phyloP scores from a whole-genome alignment of 2,329 filamentous ascomycete genomes.

The Scedosporium apiospermum region DNA sequence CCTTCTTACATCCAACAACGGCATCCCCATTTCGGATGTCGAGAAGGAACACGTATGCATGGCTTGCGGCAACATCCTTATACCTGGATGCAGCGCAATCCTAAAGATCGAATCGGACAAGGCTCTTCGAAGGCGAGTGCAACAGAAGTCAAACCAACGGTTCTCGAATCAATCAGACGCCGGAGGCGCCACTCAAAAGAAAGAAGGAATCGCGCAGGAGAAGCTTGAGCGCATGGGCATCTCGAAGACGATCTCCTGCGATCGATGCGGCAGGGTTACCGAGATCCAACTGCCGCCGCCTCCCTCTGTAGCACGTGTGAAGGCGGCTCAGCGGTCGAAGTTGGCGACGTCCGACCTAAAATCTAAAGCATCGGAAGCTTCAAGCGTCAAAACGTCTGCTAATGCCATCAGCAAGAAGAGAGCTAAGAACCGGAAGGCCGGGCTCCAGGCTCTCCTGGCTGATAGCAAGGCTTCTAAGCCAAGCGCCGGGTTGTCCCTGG shows the following conservation, averaged over 20 bases:
- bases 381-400: constrained; percentile 23
- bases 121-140: background rate
- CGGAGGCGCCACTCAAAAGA: background rate
- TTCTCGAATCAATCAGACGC: background rate
- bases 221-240: constrained; percentile 11
- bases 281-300: constrained; percentile 29
- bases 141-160: background rate
- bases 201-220: background rate
- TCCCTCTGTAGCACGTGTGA: constrained; percentile 10
- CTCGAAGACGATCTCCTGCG: constrained; percentile 34
- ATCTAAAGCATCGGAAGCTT: constrained; percentile 8
- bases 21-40: constrained; percentile 32
- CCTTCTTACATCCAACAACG: constrained; percentile 37
- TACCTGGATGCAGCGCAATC: constrained; percentile 35
- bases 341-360: constrained; percentile 8
- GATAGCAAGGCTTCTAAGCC: constrained; percentile 27
- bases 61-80: constrained; percentile 52
- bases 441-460: constrained; percentile 54
- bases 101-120: constrained; percentile 8
- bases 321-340: constrained; percentile 7
- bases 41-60: constrained; percentile 47
- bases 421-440: constrained; percentile 55
- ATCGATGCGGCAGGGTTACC: constrained; percentile 34
- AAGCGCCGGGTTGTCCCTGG: constrained; percentile 32
- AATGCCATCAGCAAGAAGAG: constrained; percentile 56